phyloP scores from a whole-genome alignment of 2,329 filamentous ascomycete genomes.

The Xenoacremonium recifei region DNA sequence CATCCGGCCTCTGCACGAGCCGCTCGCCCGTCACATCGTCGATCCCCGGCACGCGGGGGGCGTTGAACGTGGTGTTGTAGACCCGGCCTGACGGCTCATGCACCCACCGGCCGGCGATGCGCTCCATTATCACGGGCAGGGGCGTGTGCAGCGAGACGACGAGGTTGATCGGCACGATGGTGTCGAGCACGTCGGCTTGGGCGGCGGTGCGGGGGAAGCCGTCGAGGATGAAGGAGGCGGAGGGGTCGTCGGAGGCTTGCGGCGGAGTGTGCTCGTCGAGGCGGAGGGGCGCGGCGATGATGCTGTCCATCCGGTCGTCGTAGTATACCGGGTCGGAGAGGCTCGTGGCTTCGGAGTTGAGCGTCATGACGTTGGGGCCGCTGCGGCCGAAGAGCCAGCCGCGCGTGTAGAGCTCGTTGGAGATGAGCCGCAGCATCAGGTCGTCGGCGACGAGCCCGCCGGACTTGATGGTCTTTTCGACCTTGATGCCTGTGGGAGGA shows the following conservation, averaged over 20 bases:
- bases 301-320: conserved; percentile 37
- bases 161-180: conserved; percentile 88
- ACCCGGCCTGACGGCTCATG: conserved; percentile 88
- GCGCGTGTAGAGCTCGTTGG: conserved; percentile 79
- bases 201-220: conserved; percentile 87
- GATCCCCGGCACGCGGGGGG: conserved; percentile 73
- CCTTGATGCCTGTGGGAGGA: conserved; percentile 80
- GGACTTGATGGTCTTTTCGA: conserved; percentile 82
- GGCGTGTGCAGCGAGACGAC: conserved; percentile 87
- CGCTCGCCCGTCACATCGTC: conserved; percentile 92
- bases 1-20: conserved; percentile 79
- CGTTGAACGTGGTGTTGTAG: conserved; percentile 93
- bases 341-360: conserved; percentile 42
- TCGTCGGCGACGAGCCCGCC: conserved; percentile 89
- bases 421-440: conserved; percentile 89
- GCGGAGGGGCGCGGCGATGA: conserved; percentile 39
- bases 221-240: conserved; percentile 90
- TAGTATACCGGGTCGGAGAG: conserved; percentile 33
- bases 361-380: conserved; percentile 49
- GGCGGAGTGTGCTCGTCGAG: conserved; percentile 37
- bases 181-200: conserved; percentile 77
- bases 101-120: conserved; percentile 90
- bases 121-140: conserved; percentile 79
- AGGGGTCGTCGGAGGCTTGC: conserved; percentile 63
- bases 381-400: conserved; percentile 70